Evolutionary conservation across 2,329 filamentous ascomycete species (phyloP), one percentile per base, ranked within the genome.

Genomic region (Curvularia eragrostidis): DNA sequence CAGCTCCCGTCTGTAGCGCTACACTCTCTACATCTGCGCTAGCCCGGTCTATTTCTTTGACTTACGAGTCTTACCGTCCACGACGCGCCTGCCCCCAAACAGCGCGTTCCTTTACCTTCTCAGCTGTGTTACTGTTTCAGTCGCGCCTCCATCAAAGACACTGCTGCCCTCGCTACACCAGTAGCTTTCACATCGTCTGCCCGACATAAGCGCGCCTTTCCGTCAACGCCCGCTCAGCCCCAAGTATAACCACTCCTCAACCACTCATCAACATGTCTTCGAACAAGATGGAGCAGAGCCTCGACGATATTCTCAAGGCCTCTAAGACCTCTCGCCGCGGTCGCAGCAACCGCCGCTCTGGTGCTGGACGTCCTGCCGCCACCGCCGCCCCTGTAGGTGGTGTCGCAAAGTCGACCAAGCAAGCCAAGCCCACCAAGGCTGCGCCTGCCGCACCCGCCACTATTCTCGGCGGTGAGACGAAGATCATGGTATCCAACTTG

Each of bases 401-500:
- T 75, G 85, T 97, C 69, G 88, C 91, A 80, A 97, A 97, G 85
- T 87, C 82, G 68, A 83, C 85, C 58, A 90, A 77, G 71, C 73
- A 78, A 67, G 76, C 83, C 57, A 90, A 89, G 71, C 82, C 82
- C 59, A 80, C 82, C 46, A 82, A 83, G 68, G 88, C 85, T 60
- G 81, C 84, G 41, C 87, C 91, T 62, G 85, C 86, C 69, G 90
- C 88, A 76, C 85, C 86, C 59, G 79, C 85, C 56, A 80, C 83
- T 66, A 79, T 83, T 65, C 78, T 81, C 61, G 82, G 83, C 72
- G 88, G 87, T 74, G 92, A 96, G 69, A 96, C 92, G 85, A 98
- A 97, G 83, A 94, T 98, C 82, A 91, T 97, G 80, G 94, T 99
- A 82, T 97, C 92, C 89, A 96, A 96, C 84, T 86, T 99, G 85